These are phyloP conservation scores for Sordariomycetes sp. DNA, from an alignment of 2,329 filamentous ascomycete species.

Conservation along the genomic window DNA sequence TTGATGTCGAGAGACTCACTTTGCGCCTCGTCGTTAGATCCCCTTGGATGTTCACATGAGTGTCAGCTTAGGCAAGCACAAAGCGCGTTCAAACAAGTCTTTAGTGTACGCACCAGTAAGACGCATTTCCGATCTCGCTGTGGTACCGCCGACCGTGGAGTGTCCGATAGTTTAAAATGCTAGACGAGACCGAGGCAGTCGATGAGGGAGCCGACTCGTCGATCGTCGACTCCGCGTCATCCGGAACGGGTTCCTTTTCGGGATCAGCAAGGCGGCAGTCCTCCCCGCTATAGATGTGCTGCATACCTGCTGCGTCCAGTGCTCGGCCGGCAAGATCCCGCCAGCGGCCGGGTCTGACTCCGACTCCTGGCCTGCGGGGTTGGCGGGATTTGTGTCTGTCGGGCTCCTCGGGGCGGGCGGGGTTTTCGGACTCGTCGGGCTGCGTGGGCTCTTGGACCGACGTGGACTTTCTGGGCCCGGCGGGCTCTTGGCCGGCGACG, in stretches of 20 bases:
- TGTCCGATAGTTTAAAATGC: conserved; percentile 16
- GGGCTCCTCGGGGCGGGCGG: too few species aligned
- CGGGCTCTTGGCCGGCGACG: too few species aligned
- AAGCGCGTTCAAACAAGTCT: background rate
- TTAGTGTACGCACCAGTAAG: conserved; percentile 12
- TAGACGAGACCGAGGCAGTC: conserved; percentile 16
- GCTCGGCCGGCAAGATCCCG: too few species aligned
- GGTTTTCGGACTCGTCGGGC: too few species aligned
- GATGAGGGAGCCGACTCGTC: conserved; percentile 1
- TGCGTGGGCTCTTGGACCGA: too few species aligned
- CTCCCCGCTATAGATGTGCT: too few species aligned
- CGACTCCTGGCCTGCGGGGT: too few species aligned
- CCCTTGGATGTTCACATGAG: background rate
- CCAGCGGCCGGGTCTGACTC: too few species aligned
- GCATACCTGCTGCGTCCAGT: too few species aligned
- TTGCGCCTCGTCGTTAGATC: conserved; percentile 7
- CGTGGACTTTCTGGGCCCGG: too few species aligned
- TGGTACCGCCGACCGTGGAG: conserved; percentile 18
- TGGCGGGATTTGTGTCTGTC: too few species aligned
- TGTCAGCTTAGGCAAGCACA: background rate
- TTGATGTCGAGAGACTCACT: conserved; percentile 9
- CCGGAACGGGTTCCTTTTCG: background rate
- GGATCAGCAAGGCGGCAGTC: too few species aligned
- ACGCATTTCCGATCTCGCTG: conserved; percentile 12
- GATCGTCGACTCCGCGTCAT: background rate